phyloP scores from a whole-genome alignment of 2,329 filamentous ascomycete species.

The Fusarium sp. region DNA sequence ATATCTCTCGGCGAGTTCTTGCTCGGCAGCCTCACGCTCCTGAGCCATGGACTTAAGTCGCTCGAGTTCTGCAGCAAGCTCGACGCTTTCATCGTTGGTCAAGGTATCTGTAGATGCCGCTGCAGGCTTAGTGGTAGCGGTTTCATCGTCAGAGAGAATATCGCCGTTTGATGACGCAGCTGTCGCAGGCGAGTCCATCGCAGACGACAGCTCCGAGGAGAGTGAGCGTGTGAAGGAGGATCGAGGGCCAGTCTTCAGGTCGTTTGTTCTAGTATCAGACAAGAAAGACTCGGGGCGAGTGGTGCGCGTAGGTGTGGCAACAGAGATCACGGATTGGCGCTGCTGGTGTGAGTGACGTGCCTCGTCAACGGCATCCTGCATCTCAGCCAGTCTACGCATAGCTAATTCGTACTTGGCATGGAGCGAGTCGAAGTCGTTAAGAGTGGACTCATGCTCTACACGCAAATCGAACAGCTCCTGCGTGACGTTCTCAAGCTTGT shows the following conservation, averaged over 20 bases:
- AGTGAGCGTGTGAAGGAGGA: conserved; percentile 87
- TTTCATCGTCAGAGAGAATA: conserved; percentile 54
- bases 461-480: conserved; percentile 92
- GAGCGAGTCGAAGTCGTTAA: conserved; percentile 84
- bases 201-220: conserved; percentile 92
- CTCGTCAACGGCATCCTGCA: conserved; percentile 89
- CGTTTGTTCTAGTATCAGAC: conserved; percentile 78
- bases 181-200: conserved; percentile 78
- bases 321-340: conserved; percentile 68
- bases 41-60: conserved; percentile 75
- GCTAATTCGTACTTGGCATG: conserved; percentile 92
- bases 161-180: conserved; percentile 72
- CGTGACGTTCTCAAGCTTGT: conserved; percentile 91
- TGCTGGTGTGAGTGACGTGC: conserved; percentile 70
- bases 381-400: conserved; percentile 81
- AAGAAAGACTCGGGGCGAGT: conserved; percentile 84
- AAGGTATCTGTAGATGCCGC: conserved; percentile 54
- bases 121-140: conserved; percentile 59
- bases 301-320: conserved; percentile 61
- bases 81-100: conserved; percentile 54
- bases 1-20: conserved; percentile 80
- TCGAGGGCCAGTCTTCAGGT: conserved; percentile 71
- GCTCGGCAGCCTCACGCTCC: conserved; percentile 82
- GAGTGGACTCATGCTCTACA: conserved; percentile 87
- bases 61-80: conserved; percentile 74